Evolutionary conservation across 2,329 filamentous ascomycete genomes (phyloP).

Genomic region (Ascosphaera apis): DNA sequence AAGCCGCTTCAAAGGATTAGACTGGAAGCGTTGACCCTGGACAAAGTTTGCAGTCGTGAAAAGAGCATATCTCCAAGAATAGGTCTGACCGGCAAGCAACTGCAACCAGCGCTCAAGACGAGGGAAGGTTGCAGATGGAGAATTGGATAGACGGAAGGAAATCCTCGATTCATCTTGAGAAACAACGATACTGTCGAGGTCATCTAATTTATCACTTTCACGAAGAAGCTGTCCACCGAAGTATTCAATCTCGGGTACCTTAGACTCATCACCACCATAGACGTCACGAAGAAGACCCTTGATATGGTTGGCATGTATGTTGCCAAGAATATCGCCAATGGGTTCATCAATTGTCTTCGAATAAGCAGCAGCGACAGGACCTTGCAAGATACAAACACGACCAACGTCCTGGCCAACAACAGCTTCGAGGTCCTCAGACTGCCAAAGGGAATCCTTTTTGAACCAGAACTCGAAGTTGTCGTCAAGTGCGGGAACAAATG

Average conservation of each 20-base stretch:
- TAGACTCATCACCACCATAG: constrained; percentile 48
- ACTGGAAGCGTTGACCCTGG: constrained; percentile 91
- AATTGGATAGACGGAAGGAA: constrained; percentile 60
- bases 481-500: constrained; percentile 86
- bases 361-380: constrained; percentile 77
- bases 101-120: constrained; percentile 65
- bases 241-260: constrained; percentile 75
- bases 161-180: constrained; percentile 59
- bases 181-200: constrained; percentile 61
- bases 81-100: constrained; percentile 60
- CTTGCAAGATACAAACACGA: constrained; percentile 87
- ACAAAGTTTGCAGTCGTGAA: constrained; percentile 86
- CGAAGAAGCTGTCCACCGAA: constrained; percentile 68
- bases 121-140: constrained; percentile 51
- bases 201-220: constrained; percentile 32
- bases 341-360: constrained; percentile 80
- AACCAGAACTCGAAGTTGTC: constrained; percentile 98
- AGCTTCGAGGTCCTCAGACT: constrained; percentile 90
- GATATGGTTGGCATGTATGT: constrained; percentile 77
- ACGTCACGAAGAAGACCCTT: constrained; percentile 53
- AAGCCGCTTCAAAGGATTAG: constrained; percentile 81
- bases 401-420: constrained; percentile 92
- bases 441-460: constrained; percentile 99
- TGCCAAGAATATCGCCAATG: constrained; percentile 80
- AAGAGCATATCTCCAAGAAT: constrained; percentile 86